Base-by-base conservation (phyloP, 495 filamentous ascomycete species). In the Penicillium bialowiezense region DNA sequence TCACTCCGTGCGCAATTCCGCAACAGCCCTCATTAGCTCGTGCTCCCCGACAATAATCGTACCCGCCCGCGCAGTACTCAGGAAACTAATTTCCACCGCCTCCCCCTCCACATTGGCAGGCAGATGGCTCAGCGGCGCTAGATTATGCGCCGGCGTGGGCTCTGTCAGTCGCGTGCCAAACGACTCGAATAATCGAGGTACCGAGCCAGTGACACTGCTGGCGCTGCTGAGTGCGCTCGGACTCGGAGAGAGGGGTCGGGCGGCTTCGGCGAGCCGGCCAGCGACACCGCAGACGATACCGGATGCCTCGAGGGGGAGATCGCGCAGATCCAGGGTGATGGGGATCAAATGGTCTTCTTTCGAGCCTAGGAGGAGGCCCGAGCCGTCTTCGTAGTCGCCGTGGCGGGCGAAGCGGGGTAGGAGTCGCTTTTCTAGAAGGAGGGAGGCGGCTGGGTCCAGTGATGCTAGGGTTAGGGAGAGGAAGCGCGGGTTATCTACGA, bases 261-360 rank as follows among this genome's bases (percentile, higher is more conserved):
- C 68, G 15, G 72, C 79, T 17, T 81, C 79, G 1, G 89, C 87
- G 33, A 96, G 74, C 51, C 80, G 80, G 12, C 89, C 87, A 1
- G 91, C 91, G 15, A 97, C 88, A 7, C 91, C 91, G 56, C 90
- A 95, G 29, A 97, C 89, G 44, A 97, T 96, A 28, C 93, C 93
- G 1, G 90, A 95, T 3, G 89, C 90, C 65, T 96, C 91, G 18
- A 91, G 76, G 1, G 91, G 89, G 3, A 97, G 74, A 23, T 84
- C 82, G 17, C 79, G 79, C 41, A 98, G 74, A 55, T 97, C 90
- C 2, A 98, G 78, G 52, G 88, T 92, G 51, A 98, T 93, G 0
- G 93, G 91, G 12, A 97, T 82, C 13, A 96, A 79, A 26, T 82
- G 79, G 41, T 89, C 86, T 39, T 90, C 86, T 35, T 85, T 89